Conservation (phyloP, 192 early-diverging fungal genomes). For the Coemansia sp. region DNA sequence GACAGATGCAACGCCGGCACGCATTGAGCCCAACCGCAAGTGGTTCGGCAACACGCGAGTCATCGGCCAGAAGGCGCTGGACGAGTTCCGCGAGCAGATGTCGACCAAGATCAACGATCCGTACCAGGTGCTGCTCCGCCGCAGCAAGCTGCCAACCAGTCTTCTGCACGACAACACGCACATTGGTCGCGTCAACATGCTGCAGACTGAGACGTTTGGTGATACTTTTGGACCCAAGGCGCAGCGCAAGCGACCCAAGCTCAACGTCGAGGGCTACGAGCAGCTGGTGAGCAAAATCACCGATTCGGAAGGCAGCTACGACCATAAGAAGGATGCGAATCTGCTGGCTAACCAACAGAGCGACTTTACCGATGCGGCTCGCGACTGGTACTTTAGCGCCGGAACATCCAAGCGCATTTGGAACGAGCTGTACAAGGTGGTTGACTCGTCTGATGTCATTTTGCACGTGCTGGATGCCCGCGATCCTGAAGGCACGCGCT, state of each 20-base stretch:
- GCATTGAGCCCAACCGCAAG: constrained; percentile 91
- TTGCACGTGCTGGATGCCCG: constrained; percentile 98
- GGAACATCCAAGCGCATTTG: constrained; percentile 98
- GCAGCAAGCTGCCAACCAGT: constrained; percentile 96
- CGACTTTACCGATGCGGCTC: constrained; percentile 71
- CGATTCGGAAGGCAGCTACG: constrained; percentile 64
- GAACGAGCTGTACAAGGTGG: constrained; percentile 98
- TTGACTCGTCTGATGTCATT: constrained; percentile 94
- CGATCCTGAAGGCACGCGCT: constrained; percentile 95
- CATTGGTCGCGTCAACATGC: constrained; percentile 77
- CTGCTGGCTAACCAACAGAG: constrained; percentile 72
- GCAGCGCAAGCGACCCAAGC: constrained; percentile 92
- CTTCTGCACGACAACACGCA: constrained; percentile 77
- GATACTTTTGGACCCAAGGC: constrained; percentile 94
- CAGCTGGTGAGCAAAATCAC: constrained; percentile 75
- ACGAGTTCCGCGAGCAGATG: constrained; percentile 90
- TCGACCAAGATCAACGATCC: constrained; percentile 85
- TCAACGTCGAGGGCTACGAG: constrained; percentile 69
- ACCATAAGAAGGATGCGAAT: constrained; percentile 69
- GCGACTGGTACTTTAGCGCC: constrained; percentile 87
- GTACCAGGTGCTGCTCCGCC: constrained; percentile 89
- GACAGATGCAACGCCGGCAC: constrained; percentile 68
- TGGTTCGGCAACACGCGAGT: constrained; percentile 99
- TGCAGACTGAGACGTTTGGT: constrained; percentile 90
- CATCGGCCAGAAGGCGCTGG: constrained; percentile 91